Evolutionary conservation across 23 red algal species (phyloP).

Genomic region (Gracilaria vermiculophylla): DNA sequence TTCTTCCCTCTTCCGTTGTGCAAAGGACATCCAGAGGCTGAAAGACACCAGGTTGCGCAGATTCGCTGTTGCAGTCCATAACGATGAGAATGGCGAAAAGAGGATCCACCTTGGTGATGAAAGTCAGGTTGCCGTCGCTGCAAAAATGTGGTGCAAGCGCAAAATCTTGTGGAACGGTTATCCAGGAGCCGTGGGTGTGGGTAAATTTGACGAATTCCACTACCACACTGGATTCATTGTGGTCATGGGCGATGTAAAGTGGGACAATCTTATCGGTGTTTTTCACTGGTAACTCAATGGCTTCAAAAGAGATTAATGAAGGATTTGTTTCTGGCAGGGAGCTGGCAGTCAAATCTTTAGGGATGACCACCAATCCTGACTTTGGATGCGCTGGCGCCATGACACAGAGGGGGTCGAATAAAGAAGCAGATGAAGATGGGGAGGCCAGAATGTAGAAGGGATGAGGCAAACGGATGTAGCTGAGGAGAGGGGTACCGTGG

Average conservation of each 20-base stretch:
- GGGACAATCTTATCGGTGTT: background rate
- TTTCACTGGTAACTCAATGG: background rate
- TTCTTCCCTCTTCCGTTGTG: conserved; percentile 21
- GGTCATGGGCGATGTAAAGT: background rate
- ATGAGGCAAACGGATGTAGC: background rate
- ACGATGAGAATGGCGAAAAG: conserved; percentile 42
- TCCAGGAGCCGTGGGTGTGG: conserved; percentile 25
- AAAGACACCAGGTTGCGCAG: conserved; percentile 6
- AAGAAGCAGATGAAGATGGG: background rate
- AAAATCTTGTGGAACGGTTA: conserved; percentile 29
- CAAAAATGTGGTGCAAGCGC: conserved; percentile 19
- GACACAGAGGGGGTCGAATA: background rate
- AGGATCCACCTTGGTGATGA: conserved; percentile 53
- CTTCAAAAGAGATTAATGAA: background rate
- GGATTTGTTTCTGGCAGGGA: background rate
- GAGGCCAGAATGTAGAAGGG: background rate
- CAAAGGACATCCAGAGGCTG: conserved; percentile 49
- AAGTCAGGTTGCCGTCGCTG: conserved; percentile 45
- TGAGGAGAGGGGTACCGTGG: background rate
- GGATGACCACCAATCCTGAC: background rate
- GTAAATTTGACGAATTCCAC: conserved; percentile 43
- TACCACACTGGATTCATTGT: background rate
- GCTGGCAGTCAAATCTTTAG: background rate
- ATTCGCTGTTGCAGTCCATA: conserved; percentile 23
- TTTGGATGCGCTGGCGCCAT: background rate